These are phyloP conservation scores for Pseudozyma pruni DNA, from an alignment of 1,284 basidiomycete genomes.

Conservation along the genomic window DNA sequence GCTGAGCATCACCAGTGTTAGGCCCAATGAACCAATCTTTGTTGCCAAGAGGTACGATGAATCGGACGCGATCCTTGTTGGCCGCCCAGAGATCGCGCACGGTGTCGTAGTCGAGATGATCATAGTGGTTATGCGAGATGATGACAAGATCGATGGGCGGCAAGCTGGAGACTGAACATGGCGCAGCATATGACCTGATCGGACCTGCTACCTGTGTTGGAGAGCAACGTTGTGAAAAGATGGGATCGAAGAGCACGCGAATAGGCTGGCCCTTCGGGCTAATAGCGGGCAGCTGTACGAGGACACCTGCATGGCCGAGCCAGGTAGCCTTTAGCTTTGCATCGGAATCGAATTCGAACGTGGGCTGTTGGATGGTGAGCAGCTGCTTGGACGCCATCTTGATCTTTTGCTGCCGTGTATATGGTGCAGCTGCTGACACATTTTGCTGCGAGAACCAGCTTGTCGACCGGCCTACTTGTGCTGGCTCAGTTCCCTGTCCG, in stretches of 20 bases:
- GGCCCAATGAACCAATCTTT: slow-evolving; percentile 55
- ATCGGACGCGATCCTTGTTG: slow-evolving; percentile 46
- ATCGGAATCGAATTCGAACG: slow-evolving; percentile 25
- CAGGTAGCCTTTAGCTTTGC: slow-evolving; percentile 53
- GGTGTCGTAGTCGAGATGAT: slow-evolving; percentile 62
- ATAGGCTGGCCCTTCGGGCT: slow-evolving; percentile 20
- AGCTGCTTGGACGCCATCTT: slow-evolving; percentile 28
- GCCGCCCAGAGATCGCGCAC: slow-evolving; percentile 54
- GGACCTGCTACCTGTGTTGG: slow-evolving; percentile 61
- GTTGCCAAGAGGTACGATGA: slow-evolving; percentile 63
- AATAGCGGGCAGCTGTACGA: slow-evolving; percentile 53
- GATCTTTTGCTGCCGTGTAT: slow-evolving; percentile 27
- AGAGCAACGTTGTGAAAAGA: slow-evolving; percentile 65
- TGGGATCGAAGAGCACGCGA: slow-evolving; percentile 62
- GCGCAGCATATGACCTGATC: slow-evolving; percentile 51
- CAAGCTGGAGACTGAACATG: slow-evolving; percentile 52
- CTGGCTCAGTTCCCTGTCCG: background rate
- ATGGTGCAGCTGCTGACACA: slow-evolving; percentile 11
- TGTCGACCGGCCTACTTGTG: background rate
- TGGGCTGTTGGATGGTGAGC: slow-evolving; percentile 33
- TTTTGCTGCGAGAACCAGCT: slow-evolving; percentile 3
- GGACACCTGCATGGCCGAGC: slow-evolving; percentile 63
- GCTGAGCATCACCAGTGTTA: background rate
- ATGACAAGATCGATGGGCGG: slow-evolving; percentile 60
- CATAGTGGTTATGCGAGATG: slow-evolving; percentile 67